phyloP scores from a whole-genome alignment of 177 flowering plant genomes.

The Telopea speciosissima region DNA sequence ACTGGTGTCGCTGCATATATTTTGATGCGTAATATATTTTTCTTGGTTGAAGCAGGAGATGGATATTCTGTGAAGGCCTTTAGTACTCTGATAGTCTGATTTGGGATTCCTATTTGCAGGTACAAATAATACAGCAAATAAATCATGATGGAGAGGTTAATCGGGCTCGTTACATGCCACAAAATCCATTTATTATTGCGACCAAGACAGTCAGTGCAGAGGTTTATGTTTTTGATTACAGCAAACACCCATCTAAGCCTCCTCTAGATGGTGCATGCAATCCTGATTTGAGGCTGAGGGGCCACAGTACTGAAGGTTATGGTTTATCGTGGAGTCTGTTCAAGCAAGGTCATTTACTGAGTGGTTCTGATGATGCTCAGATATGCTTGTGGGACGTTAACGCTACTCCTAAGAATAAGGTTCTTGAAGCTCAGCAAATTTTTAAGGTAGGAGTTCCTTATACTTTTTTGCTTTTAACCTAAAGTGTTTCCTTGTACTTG shows the following conservation, averaged over 20 bases:
- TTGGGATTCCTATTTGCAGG: constrained; percentile 38
- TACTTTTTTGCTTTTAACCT: neutral
- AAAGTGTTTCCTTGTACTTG: neutral
- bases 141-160: constrained; percentile 98
- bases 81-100: neutral
- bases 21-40: neutral
- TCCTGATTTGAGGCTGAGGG: constrained; percentile 91
- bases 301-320: constrained; percentile 92
- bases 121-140: constrained; percentile 92
- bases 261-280: constrained; percentile 82
- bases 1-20: neutral
- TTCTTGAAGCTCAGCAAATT: constrained; percentile 82
- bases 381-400: constrained; percentile 94
- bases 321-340: constrained; percentile 94
- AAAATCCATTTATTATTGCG: constrained; percentile 86
- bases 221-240: constrained; percentile 90
- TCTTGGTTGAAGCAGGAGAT: too few relatives aligned
- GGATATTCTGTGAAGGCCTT: neutral
- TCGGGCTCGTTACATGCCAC: constrained; percentile 98
- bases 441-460: constrained; percentile 50
- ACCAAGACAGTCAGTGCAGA: constrained; percentile 95
- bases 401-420: constrained; percentile 79
- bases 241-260: constrained; percentile 96
- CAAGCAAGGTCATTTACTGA: constrained; percentile 83
- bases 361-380: constrained; percentile 99